Conservation (phyloP, 495 filamentous ascomycete genomes). For the Sphaerosporella brunnea region DNA sequence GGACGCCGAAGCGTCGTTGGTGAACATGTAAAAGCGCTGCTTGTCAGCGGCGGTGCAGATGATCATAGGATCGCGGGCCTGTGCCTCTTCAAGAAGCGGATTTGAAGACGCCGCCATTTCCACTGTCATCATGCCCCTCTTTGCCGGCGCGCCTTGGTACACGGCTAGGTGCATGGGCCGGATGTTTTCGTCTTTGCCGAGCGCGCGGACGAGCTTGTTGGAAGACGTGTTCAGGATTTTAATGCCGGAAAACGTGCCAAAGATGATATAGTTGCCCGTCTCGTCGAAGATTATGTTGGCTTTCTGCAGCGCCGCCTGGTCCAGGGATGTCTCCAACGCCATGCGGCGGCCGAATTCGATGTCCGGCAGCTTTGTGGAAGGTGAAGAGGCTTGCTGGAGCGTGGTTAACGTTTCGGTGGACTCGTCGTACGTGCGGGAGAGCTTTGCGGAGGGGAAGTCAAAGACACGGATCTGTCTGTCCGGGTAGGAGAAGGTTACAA, state of each 20-base stretch:
- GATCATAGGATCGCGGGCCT: slow-evolving; percentile 79
- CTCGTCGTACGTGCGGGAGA: slow-evolving; percentile 87
- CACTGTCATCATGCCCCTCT: slow-evolving; percentile 82
- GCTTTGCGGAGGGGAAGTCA: slow-evolving; percentile 73
- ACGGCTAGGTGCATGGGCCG: slow-evolving; percentile 63
- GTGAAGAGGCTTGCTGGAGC: slow-evolving; percentile 85
- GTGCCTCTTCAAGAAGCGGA: slow-evolving; percentile 80
- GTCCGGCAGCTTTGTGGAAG: slow-evolving; percentile 57
- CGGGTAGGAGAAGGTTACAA: slow-evolving; percentile 80
- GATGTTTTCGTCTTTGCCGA: slow-evolving; percentile 75
- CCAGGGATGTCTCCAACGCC: slow-evolving; percentile 72
- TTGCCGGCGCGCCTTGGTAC: slow-evolving; percentile 91
- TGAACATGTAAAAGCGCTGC: slow-evolving; percentile 95
- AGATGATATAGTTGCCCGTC: slow-evolving; percentile 85
- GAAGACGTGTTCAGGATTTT: slow-evolving; percentile 93
- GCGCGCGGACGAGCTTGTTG: slow-evolving; percentile 73
- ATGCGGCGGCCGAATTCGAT: slow-evolving; percentile 84
- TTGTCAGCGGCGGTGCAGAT: slow-evolving; percentile 70
- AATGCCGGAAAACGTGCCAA: slow-evolving; percentile 70
- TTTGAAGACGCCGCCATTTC: slow-evolving; percentile 93
- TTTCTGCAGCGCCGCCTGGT: slow-evolving; percentile 44
- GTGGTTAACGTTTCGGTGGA: slow-evolving; percentile 68
- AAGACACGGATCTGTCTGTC: slow-evolving; percentile 86
- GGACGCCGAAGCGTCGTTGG: slow-evolving; percentile 65
- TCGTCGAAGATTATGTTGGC: slow-evolving; percentile 89